These are phyloP conservation scores for Sclerotinia glacialis DNA, from an alignment of 2,329 filamentous ascomycete species.

Conservation along the genomic window DNA sequence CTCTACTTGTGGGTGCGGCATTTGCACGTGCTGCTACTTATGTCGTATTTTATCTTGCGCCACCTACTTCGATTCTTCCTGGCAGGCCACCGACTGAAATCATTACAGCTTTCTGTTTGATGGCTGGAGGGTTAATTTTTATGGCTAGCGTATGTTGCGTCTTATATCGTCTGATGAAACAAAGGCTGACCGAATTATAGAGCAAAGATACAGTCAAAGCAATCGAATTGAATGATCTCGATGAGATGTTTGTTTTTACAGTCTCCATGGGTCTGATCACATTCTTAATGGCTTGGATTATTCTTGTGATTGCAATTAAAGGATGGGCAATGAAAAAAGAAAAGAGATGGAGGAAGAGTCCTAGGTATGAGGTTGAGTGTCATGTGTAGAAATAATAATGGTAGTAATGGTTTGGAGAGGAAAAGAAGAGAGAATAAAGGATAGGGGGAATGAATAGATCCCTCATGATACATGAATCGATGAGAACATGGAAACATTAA, in stretches of 20 bases:
- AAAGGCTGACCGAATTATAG: conserved; percentile 42
- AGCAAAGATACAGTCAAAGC: conserved; percentile 71
- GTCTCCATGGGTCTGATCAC: conserved; percentile 80
- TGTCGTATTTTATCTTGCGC: conserved; percentile 72
- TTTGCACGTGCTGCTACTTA: conserved; percentile 79
- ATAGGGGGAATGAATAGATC: not conserved
- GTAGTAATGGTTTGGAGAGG: not conserved
- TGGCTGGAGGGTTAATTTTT: conserved; percentile 84
- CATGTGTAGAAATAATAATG: not conserved
- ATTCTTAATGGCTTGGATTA: conserved; percentile 80
- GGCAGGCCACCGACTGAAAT: conserved; percentile 87
- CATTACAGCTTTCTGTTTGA: conserved; percentile 81
- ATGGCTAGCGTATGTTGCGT: conserved; percentile 73
- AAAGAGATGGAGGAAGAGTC: conserved; percentile 18
- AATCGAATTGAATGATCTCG: conserved; percentile 74
- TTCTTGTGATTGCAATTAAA: conserved; percentile 77
- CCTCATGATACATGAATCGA: not conserved
- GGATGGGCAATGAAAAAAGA: conserved; percentile 69
- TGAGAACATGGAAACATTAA: not conserved
- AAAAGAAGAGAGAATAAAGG: not conserved
- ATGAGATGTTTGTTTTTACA: conserved; percentile 93
- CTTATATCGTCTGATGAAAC: not conserved
- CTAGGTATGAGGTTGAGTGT: not conserved
- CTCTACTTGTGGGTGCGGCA: conserved; percentile 76
- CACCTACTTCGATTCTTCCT: conserved; percentile 75